Evolutionary conservation across 2,329 filamentous ascomycete species (phyloP), one percentile per base, ranked within the genome.

Genomic region (Dothidotthia symphoricarpi): DNA sequence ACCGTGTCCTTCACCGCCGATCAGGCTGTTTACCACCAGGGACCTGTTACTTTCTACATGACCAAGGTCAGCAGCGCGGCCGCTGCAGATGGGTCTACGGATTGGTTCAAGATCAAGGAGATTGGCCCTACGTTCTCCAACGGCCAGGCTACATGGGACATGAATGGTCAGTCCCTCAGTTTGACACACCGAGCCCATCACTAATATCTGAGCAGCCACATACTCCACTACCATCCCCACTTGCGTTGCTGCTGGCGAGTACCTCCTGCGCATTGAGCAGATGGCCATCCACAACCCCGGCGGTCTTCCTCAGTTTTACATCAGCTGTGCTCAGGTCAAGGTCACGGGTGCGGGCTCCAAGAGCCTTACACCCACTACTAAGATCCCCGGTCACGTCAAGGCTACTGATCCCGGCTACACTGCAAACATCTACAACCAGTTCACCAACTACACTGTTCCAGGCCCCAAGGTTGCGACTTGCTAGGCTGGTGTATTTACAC

Each of bases 241-340:
- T 4, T 66, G 65, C 29, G 56, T 69, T 5, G 62, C 72, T 3
- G 53, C 64, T 14, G 72, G 72, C 16, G 63, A 75, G 41, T 75
- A 75, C 49, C 63, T 75, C 13, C 59, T 75, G 25, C 66, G 73
- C 16, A 68, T 71, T 35, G 73, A 76, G 57, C 72, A 75, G 43
- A 70, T 75, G 35, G 72, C 59, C 9, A 65, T 75, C 17, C 71
- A 74, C 55, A 68, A 70, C 47, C 70, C 68, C 4, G 53, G 57
- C 14, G 34, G 35, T 2, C 38, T 49, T 15, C 55, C 57, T n/a
- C 38, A 31, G 27, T 19, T 31, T 47, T 67, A 64, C 47, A 59
- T 63, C 39, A 62, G 65, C 5, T 75, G 73, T 54, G 69, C 68
- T 1, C 73, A 75, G 55, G 34, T 76, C 45, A 68, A 71, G 57